Percentiles rank a stretch among this genome's conserved stretches.
Evolutionary conservation across 306 rosid species (phyloP).

Genomic region (Purshia tridentata): DNA sequence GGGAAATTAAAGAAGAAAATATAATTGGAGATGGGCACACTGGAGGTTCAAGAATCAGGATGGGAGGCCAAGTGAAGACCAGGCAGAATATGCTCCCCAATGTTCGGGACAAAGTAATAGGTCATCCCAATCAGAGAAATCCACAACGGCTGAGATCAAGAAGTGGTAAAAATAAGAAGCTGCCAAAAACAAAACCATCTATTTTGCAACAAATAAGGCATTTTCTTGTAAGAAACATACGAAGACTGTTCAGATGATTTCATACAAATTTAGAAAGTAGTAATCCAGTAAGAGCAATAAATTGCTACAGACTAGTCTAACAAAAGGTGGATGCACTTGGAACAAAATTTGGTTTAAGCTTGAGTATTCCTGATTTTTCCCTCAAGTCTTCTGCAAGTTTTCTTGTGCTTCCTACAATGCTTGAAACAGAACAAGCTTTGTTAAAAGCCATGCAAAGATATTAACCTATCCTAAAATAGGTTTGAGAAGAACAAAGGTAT

Average conservation of each 20-base stretch:
- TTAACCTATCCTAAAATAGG: neutral
- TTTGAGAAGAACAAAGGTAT: neutral
- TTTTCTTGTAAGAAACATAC: conserved; percentile 25
- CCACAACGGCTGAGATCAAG: conserved; percentile 30
- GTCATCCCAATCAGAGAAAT: conserved; percentile 21
- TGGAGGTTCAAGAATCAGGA: conserved; percentile 18
- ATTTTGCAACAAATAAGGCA: conserved; percentile 28
- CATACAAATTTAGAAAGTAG: conserved; percentile 9
- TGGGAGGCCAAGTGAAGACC: conserved; percentile 6
- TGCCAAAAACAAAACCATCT: conserved; percentile 23
- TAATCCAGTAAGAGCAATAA: conserved; percentile 14
- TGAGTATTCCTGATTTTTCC: conserved; percentile 17
- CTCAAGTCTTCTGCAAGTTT: conserved; percentile 15
- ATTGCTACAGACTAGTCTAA: conserved; percentile 22
- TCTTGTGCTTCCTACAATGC: conserved; percentile 15
- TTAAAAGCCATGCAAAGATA: neutral
- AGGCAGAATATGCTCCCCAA: conserved; percentile 16
- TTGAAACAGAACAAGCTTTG: conserved; percentile 1
- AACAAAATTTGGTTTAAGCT: conserved; percentile 22
- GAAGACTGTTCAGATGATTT: conserved; percentile 28
- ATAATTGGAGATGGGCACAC: conserved; percentile 11
- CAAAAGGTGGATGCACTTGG: conserved; percentile 21
- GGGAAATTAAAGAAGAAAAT: conserved; percentile 19
- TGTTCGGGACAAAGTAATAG: conserved; percentile 19
- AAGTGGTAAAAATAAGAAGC: conserved; percentile 12